Conservation (phyloP, 2,329 filamentous ascomycete species). For the Byssothecium circinans region DNA sequence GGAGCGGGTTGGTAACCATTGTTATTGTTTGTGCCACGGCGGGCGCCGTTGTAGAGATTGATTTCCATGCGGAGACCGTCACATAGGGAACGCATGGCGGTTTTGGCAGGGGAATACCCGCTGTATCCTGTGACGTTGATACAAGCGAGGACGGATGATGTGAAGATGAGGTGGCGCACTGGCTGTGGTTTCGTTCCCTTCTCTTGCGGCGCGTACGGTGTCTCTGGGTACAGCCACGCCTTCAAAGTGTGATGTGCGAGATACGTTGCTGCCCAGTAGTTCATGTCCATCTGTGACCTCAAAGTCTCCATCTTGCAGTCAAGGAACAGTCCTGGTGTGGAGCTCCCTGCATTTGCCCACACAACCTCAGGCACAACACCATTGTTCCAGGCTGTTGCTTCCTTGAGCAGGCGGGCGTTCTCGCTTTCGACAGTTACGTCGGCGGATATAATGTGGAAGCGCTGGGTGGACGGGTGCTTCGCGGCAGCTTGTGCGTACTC, state of each 20-base stretch:
- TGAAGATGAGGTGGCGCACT: constrained; percentile 83
- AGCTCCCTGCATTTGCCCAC: constrained; percentile 83
- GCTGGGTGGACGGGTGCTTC: constrained; percentile 66
- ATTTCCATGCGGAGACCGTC: constrained; percentile 85
- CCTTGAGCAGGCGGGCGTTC: constrained; percentile 67
- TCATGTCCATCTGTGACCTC: constrained; percentile 83
- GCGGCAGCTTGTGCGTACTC: constrained; percentile 69
- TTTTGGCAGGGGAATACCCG: constrained; percentile 82
- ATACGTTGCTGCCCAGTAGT: constrained; percentile 86
- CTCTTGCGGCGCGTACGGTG: constrained; percentile 40
- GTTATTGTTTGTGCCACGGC: constrained; percentile 34
- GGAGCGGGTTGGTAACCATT: constrained; percentile 49
- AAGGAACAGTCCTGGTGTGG: constrained; percentile 74
- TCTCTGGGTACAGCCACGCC: constrained; percentile 65
- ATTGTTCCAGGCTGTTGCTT: constrained; percentile 79
- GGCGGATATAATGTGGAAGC: constrained; percentile 80
- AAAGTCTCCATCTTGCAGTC: constrained; percentile 69
- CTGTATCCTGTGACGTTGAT: constrained; percentile 79
- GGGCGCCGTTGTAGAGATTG: constrained; percentile 75
- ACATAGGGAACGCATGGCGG: constrained; percentile 77
- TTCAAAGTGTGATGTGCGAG: constrained; percentile 79
- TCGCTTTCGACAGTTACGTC: constrained; percentile 75
- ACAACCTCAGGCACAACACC: constrained; percentile 76
- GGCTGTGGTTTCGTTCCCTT: constrained; percentile 33
- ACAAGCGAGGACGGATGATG: constrained; percentile 74